Conservation (phyloP, 495 filamentous ascomycete species). For the Penicilliopsis zonata region DNA sequence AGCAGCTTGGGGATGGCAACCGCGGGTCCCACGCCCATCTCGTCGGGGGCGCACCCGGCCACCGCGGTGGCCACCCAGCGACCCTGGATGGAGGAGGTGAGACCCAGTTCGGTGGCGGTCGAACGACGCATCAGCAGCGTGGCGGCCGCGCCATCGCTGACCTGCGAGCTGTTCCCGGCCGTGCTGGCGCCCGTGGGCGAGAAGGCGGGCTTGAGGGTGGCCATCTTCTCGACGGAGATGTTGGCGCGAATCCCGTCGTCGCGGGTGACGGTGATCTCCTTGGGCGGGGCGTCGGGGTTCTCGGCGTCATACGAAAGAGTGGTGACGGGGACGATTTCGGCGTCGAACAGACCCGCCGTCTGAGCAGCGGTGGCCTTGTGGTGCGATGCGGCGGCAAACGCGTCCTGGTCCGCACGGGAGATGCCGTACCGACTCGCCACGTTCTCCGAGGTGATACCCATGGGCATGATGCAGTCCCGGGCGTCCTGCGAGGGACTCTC, state of each 20-base stretch:
- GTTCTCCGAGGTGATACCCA: conserved; percentile 90
- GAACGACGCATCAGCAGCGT: conserved; percentile 72
- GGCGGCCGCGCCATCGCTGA: conserved; percentile 80
- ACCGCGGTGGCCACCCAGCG: conserved; percentile 66
- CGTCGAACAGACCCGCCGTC: conserved; percentile 54
- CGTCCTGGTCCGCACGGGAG: conserved; percentile 66
- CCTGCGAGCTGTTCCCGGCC: conserved; percentile 78
- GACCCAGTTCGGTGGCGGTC: conserved; percentile 63
- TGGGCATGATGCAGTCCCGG: conserved; percentile 80
- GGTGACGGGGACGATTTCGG: conserved; percentile 66
- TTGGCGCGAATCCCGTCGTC: conserved; percentile 74
- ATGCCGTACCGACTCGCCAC: conserved; percentile 70
- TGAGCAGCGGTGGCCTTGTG: conserved; percentile 57
- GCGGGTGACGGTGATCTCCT: conserved; percentile 47
- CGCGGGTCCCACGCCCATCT: conserved; percentile 88
- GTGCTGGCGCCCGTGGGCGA: conserved; percentile 59
- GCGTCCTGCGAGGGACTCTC: conserved; percentile 55
- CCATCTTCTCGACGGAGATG: conserved; percentile 55
- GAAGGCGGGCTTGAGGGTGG: conserved; percentile 77
- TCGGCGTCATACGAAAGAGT: conserved; percentile 43
- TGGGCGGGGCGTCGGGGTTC: conserved; percentile 49
- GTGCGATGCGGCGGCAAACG: conserved; percentile 65
- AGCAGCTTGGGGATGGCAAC: conserved; percentile 76
- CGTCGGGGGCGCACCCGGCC: conserved; percentile 70
- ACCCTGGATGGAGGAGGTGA: conserved; percentile 56